Conservation (phyloP, 352 stramenopile genomes). For the Pythium monospermum region DNA sequence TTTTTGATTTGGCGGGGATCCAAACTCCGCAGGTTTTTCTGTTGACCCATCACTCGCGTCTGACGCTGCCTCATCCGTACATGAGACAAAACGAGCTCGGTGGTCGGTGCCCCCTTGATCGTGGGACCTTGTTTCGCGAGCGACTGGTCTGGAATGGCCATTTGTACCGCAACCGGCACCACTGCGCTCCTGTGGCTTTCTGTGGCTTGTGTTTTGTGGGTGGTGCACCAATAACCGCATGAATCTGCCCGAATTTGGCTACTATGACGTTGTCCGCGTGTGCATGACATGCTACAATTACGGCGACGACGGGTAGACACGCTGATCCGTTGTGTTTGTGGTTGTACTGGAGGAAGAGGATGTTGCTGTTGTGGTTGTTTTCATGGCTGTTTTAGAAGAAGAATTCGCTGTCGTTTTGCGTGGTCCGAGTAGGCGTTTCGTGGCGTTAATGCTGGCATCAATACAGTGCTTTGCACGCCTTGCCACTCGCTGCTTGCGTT, state of each 20-base stretch:
- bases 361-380: slow-evolving; percentile 10
- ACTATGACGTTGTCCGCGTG: slow-evolving; percentile 83
- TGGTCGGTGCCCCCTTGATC: too few species aligned
- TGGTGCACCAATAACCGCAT: slow-evolving; percentile 80
- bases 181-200: slow-evolving; percentile 82
- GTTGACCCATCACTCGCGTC: too few species aligned
- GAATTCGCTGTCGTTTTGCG: slow-evolving; percentile 32
- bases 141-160: too few species aligned
- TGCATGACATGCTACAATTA: slow-evolving; percentile 80
- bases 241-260: slow-evolving; percentile 83
- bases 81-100: too few species aligned
- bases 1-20: too few species aligned
- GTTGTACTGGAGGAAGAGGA: too few species aligned
- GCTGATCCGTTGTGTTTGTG: too few species aligned
- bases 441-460: slow-evolving; percentile 38
- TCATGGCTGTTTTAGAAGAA: slow-evolving; percentile 22
- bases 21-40: too few species aligned
- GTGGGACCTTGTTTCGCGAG: too few species aligned
- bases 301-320: slow-evolving; percentile 44
- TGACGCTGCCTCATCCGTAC: too few species aligned
- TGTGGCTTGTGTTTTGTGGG: slow-evolving; percentile 81
- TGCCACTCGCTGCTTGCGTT: slow-evolving; percentile 3
- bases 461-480: slow-evolving; percentile 21
- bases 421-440: slow-evolving; percentile 38
- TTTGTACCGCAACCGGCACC: slow-evolving; percentile 75